A percentile compares a stretch with the other conserved stretches of the same genome.
phyloP scores from a whole-genome alignment of 306 rosid species.

The Prinsepia uniflora region DNA sequence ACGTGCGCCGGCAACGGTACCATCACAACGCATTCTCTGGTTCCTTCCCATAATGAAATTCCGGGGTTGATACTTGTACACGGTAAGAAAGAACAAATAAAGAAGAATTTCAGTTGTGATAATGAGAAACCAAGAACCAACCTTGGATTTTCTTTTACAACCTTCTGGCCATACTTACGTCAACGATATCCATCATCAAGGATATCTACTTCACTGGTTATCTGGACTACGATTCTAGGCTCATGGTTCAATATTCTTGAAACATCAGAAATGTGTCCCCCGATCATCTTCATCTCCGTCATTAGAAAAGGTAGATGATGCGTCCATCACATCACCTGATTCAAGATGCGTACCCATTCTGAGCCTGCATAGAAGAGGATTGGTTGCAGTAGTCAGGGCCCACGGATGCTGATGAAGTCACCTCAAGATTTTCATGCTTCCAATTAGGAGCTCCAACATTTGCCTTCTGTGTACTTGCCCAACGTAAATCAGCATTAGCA shows the following conservation, averaged over 20 bases:
- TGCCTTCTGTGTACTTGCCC: slow-evolving; percentile 59
- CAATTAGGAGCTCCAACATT: slow-evolving; percentile 50
- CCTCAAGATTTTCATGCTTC: slow-evolving; percentile 76
- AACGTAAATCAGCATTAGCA: slow-evolving; percentile 44
- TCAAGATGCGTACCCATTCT: slow-evolving; percentile 58
- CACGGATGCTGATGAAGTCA: slow-evolving; percentile 58
- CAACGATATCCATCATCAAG: slow-evolving; percentile 96
- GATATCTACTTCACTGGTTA: slow-evolving; percentile 96
- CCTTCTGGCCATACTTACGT: slow-evolving; percentile 97
- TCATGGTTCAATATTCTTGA: slow-evolving; percentile 89
- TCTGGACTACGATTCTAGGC: slow-evolving; percentile 98
- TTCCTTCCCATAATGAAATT: too few relatives aligned
- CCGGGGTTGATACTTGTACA: neutral
- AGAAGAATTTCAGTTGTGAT: neutral
- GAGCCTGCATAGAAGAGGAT: slow-evolving; percentile 56
- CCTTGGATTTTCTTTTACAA: slow-evolving; percentile 98
- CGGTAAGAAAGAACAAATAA: neutral
- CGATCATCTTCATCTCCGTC: slow-evolving; percentile 89
- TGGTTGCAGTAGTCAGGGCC: slow-evolving; percentile 66
- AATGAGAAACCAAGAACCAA: slow-evolving; percentile 1
- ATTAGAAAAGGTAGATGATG: slow-evolving; percentile 80
- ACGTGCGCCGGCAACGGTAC: too few relatives aligned
- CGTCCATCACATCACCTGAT: slow-evolving; percentile 74
- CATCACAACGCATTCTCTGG: too few relatives aligned
- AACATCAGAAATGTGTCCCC: slow-evolving; percentile 56